Evolutionary conservation across 352 stramenopile species (phyloP).

Genomic region (Globisporangium nunn): DNA sequence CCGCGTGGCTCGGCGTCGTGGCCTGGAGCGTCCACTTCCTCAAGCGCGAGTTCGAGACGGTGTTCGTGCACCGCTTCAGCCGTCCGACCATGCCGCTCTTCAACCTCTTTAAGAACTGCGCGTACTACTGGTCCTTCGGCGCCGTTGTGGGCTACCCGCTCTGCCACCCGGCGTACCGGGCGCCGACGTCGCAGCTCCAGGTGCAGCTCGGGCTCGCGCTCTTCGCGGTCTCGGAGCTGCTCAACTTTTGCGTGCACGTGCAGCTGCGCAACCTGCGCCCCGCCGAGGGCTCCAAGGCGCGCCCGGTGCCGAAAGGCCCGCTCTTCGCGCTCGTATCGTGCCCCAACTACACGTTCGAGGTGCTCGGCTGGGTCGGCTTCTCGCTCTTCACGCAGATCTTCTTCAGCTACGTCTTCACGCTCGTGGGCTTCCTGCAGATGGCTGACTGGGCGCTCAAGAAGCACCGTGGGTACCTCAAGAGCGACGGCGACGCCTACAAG

Average conservation of each 20-base stretch:
- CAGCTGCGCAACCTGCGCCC: slow-evolving; percentile 77
- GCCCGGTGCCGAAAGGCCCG: slow-evolving; percentile 57
- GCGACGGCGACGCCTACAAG: slow-evolving; percentile 83
- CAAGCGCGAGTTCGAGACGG: slow-evolving; percentile 83
- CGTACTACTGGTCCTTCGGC: slow-evolving; percentile 86
- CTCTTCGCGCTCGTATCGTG: slow-evolving; percentile 85
- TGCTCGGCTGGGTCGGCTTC: slow-evolving; percentile 86
- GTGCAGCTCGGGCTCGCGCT: slow-evolving; percentile 48
- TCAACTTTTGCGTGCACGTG: slow-evolving; percentile 83
- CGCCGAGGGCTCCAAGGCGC: slow-evolving; percentile 64
- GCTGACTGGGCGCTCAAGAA: slow-evolving; percentile 87
- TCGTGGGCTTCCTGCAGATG: slow-evolving; percentile 86
- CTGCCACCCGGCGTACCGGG: slow-evolving; percentile 65
- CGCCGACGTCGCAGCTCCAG: slow-evolving; percentile 40
- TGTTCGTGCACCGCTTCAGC: slow-evolving; percentile 88
- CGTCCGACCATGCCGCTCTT: slow-evolving; percentile 81
- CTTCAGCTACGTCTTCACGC: slow-evolving; percentile 80
- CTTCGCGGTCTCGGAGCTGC: slow-evolving; percentile 66
- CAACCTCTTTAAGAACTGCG: slow-evolving; percentile 90
- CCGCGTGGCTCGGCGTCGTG: slow-evolving; percentile 45
- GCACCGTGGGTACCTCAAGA: slow-evolving; percentile 84
- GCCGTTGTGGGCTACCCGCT: slow-evolving; percentile 78
- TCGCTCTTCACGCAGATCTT: slow-evolving; percentile 81
- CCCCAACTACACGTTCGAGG: slow-evolving; percentile 90
- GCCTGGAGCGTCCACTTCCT: slow-evolving; percentile 80